phyloP scores from a whole-genome alignment of 1,139 yeast genomes.

The Pichia sp. region DNA sequence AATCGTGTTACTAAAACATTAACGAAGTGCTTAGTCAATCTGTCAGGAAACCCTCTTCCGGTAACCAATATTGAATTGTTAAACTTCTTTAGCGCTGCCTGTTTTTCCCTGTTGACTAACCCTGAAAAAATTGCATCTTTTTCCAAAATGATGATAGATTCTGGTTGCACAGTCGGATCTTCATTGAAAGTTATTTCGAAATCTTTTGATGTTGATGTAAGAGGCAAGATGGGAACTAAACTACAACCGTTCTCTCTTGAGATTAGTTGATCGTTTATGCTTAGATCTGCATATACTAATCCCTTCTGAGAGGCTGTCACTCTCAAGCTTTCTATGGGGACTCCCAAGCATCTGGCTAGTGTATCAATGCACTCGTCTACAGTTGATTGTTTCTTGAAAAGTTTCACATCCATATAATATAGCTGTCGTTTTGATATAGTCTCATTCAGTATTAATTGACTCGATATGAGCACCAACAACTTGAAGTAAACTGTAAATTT shows the following conservation, averaged over 20 bases:
- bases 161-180: constrained; percentile 13
- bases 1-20: constrained; percentile 37
- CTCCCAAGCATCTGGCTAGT: constrained; percentile 25
- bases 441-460: constrained; percentile 14
- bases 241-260: constrained; percentile 10
- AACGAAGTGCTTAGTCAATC: constrained; percentile 55
- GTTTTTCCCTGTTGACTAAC: constrained; percentile 13
- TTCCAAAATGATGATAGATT: constrained; percentile 49
- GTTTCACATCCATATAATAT: constrained; percentile 54
- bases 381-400: constrained; percentile 42
- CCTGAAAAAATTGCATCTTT: constrained; percentile 40
- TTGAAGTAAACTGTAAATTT: constrained; percentile 21
- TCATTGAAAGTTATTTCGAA: constrained; percentile 15
- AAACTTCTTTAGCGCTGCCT: background rate
- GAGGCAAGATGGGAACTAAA: constrained; percentile 26
- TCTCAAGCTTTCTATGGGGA: constrained; percentile 33
- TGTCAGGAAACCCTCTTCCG: constrained; percentile 72
- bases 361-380: constrained; percentile 38
- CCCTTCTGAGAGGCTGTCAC: constrained; percentile 57
- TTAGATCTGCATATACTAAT: constrained; percentile 36
- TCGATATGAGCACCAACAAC: constrained; percentile 17
- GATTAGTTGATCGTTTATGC: background rate
- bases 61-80: constrained; percentile 34
- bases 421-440: constrained; percentile 54
- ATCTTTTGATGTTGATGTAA: constrained; percentile 15